Evolutionary conservation across 345 rosid genomes (phyloP).

Genomic region (thale cress (Arabidopsis thaliana)): DNA sequence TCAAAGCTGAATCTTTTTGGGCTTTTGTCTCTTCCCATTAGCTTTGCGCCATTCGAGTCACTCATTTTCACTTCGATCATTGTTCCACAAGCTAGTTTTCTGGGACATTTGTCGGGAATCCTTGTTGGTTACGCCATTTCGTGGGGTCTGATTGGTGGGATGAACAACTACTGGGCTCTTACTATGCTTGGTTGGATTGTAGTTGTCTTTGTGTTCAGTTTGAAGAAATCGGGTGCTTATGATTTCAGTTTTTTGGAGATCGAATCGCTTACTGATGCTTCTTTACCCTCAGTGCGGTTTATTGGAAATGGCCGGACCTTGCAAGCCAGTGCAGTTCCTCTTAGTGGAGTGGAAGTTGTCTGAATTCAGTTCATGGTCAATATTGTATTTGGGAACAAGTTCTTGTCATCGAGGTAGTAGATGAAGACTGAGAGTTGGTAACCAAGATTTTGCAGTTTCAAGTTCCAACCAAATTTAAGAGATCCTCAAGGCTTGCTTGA

Average conservation of each 20-base stretch:
- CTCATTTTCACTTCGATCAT: slow-evolving; percentile 93
- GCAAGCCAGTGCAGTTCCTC: slow-evolving; percentile 76
- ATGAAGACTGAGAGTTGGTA: slow-evolving; percentile 26
- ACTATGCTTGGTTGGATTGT: slow-evolving; percentile 85
- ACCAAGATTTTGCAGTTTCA: slow-evolving; percentile 25
- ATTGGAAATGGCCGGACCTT: slow-evolving; percentile 74
- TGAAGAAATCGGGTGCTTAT: slow-evolving; percentile 88
- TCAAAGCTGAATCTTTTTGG: slow-evolving; percentile 93
- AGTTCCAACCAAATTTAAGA: not conserved
- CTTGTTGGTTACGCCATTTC: slow-evolving; percentile 92
- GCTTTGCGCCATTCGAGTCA: slow-evolving; percentile 95
- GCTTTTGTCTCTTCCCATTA: slow-evolving; percentile 88
- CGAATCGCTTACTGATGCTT: slow-evolving; percentile 84
- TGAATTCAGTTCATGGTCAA: slow-evolving; percentile 37
- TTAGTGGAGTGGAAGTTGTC: slow-evolving; percentile 68
- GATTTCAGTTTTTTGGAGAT: slow-evolving; percentile 84
- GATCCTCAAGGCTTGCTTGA: slow-evolving; percentile 34
- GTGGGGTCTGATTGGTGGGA: slow-evolving; percentile 93
- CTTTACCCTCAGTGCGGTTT: slow-evolving; percentile 84
- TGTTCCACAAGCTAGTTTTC: slow-evolving; percentile 97
- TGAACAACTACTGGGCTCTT: slow-evolving; percentile 94
- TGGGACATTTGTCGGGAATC: slow-evolving; percentile 94
- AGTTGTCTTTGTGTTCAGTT: slow-evolving; percentile 74
- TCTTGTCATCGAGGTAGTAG: slow-evolving; percentile 14
- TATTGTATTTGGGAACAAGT: slow-evolving; percentile 11